Conservation (phyloP, 768 basidiomycete genomes). For the Tricholoma sp. region DNA sequence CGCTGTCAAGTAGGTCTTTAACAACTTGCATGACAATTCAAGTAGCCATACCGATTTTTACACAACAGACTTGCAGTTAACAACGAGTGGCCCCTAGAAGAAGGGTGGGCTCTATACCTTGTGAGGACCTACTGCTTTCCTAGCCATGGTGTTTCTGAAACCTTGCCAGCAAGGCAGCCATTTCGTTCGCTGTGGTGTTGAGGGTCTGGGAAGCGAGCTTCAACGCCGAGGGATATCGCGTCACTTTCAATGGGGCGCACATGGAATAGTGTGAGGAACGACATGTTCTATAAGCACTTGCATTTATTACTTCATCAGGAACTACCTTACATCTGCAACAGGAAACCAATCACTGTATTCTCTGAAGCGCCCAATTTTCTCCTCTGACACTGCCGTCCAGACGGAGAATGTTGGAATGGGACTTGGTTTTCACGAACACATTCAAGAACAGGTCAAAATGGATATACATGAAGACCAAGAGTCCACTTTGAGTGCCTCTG, state of each 20-base stretch:
- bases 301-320: conserved; percentile 28
- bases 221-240: conserved; percentile 61
- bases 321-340: conserved; percentile 42
- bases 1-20: conserved; percentile 51
- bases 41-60: background rate
- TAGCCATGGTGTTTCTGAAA: background rate
- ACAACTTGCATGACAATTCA: background rate
- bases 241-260: conserved; percentile 69
- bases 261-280: conserved; percentile 56
- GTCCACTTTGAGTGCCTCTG: conserved; percentile 51
- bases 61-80: conserved; percentile 49
- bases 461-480: conserved; percentile 48
- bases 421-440: conserved; percentile 19
- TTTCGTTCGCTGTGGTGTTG: conserved; percentile 59
- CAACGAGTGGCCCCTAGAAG: conserved; percentile 68
- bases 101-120: conserved; percentile 64
- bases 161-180: conserved; percentile 59
- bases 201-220: conserved; percentile 60
- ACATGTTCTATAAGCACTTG: background rate
- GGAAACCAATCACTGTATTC: conserved; percentile 42
- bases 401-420: conserved; percentile 39
- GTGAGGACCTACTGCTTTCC: conserved; percentile 25
- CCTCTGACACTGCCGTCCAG: conserved; percentile 59
- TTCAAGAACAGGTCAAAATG: conserved; percentile 26
- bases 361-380: conserved; percentile 50